phyloP scores from a whole-genome alignment of 495 filamentous ascomycete species.

The Podospora conica region DNA sequence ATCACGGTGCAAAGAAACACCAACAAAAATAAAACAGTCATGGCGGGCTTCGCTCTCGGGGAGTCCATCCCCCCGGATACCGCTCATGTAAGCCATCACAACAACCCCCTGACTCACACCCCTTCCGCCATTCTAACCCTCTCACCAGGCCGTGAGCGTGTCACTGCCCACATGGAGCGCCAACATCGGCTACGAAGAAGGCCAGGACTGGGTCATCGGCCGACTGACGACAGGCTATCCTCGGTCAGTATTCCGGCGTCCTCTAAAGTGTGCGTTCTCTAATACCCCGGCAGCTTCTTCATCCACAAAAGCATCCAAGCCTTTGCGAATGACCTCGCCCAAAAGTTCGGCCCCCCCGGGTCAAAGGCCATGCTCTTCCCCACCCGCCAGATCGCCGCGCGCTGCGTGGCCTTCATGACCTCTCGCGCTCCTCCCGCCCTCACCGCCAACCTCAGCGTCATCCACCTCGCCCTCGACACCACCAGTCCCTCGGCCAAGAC shows the following conservation, averaged over 20 bases:
- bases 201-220: conserved; percentile 73
- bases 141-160: conserved; percentile 78
- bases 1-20: not conserved
- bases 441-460: conserved; percentile 48
- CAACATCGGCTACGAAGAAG: conserved; percentile 91
- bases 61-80: conserved; percentile 57
- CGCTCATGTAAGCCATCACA: conserved; percentile 46
- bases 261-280: not conserved
- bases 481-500: conserved; percentile 44
- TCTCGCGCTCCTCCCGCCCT: conserved; percentile 45
- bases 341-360: conserved; percentile 51
- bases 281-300: conserved; percentile 62
- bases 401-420: conserved; percentile 69
- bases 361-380: conserved; percentile 80
- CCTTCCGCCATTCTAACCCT: not conserved
- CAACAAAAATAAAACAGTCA: conserved; percentile 6
- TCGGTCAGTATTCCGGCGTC: conserved; percentile 41
- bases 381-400: conserved; percentile 54
- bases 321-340: conserved; percentile 63
- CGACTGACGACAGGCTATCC: conserved; percentile 92
- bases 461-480: conserved; percentile 59
- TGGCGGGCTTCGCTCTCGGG: conserved; percentile 43
- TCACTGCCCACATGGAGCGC: conserved; percentile 90
- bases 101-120: not conserved
- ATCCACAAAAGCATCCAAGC: conserved; percentile 76